Evolutionary conservation across 345 rosid genomes (phyloP), one percentile per base, ranked within the genome.

Genomic region (Brassica incana): DNA sequence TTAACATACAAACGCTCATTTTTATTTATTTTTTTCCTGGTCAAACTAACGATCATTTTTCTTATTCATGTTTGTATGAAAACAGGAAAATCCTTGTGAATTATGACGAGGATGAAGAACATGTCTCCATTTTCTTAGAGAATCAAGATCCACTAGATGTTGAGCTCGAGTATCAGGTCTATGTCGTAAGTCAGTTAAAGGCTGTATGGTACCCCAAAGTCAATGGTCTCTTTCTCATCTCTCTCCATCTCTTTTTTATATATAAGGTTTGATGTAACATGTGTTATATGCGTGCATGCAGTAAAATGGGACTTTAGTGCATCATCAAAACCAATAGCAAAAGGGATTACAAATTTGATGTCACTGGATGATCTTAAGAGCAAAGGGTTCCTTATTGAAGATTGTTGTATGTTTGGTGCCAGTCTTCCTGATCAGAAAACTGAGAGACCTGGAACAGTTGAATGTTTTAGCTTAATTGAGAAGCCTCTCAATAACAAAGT

Each of bases 361-460:
- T 45, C 59, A 59, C 6, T 59, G 64, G 0, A 9, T 2, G 83
- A 27, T 68, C 79, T 74, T 27, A 15, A 63, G 43, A 69, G 1
- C 6, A 20, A 74, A 12, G 83, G 79, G 2, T 74, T 15, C 18
- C 67, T 63, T 52, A 75, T 75, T 12, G 79, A 4, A 62, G 83
- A 80, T 64, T 69, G 76, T 75, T 52, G 38, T 64, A 25, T 80
- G 67, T 29, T 74, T 75, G 83, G 83, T 80, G 79, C 71, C 36
- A 64, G 30, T 66, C 15, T 75, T 52, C 1, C 0, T 54, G 18
- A 16, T 30, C 7, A 9, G 32, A 9, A 18, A 38, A 9, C 8
- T 23, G 10, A 23, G 15, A 3, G 5, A 7, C 5, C n/a, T 4
- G 76, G 72, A 30, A 69, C 79, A 54, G 83, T 79, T 0, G 83